Evolutionary conservation across 2,329 filamentous ascomycete genomes (phyloP), one percentile per base, ranked within the genome.

Genomic region (Monilinia vaccinii-corymbosi): DNA sequence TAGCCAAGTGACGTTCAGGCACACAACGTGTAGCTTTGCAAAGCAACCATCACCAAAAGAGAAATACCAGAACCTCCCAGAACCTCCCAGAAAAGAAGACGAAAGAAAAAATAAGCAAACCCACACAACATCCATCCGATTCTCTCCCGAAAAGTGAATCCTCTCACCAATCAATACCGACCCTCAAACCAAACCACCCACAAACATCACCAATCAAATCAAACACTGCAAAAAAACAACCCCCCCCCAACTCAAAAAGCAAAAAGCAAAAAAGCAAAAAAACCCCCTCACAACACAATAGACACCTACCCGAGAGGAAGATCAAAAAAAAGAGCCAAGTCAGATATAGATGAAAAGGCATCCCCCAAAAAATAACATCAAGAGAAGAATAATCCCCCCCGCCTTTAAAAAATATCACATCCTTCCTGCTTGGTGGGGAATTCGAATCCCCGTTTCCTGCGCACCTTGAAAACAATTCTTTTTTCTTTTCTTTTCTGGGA

Each of bases 371-470:
- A 36, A 6, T 28, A 50, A 6, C 34, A 8, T 1, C 3, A 21
- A 56, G 40, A 18, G 5, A 40, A 13, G 2, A 28, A 28, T 28
- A 28, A 28, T 28, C 25, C 25, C 25, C 25, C 25, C 6, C 25
- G 3, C 25, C 25, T 6, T 6, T 28, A 28, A 21, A 47, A 36
- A 46, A 42, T 9, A 45, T 23, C 28, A 28, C 51, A 53, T 7
- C n/a, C 6, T 53, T 7, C n/a, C 6, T 53, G 56, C 56, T 58
- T 52, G 46, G 47, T 58, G 56, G 28, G 56, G 48, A 50, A 40
- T 58, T 58, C 56, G 56, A 58, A 58, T 50, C 48, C 56, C 28
- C 56, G 56, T 58, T 50, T 58, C 36, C 56, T 58, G 56, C 56
- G 25, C 36, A 40, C 31, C 32, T 1, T 25, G 36, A 16, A 36